A percentile compares a stretch with the other conserved stretches of the same genome.
These are phyloP conservation scores for Teunomyces funiuensis DNA, from an alignment of 805 yeast species.

Conservation along the genomic window DNA sequence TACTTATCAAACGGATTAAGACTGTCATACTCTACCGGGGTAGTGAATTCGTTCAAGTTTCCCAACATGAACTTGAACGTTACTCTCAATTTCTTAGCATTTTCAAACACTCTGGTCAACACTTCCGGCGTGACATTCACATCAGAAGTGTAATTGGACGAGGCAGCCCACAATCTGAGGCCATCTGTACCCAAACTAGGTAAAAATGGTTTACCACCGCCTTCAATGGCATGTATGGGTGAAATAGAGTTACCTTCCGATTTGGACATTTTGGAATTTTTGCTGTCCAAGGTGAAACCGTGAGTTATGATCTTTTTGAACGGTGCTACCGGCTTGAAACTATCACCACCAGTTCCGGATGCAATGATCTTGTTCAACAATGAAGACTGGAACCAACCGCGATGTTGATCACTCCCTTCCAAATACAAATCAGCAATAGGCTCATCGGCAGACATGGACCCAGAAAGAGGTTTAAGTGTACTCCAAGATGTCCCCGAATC, in stretches of 20 bases:
- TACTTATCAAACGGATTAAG: constrained; percentile 56
- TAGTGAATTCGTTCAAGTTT: constrained; percentile 52
- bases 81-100: constrained; percentile 76
- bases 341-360: constrained; percentile 42
- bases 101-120: constrained; percentile 73
- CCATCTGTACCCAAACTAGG: constrained; percentile 89
- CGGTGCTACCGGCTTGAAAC: constrained; percentile 49
- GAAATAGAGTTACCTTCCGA: constrained; percentile 79
- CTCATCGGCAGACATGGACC: constrained; percentile 21
- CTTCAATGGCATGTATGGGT: constrained; percentile 68
- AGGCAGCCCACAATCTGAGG: constrained; percentile 85
- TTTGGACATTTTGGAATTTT: constrained; percentile 90
- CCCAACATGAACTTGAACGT: constrained; percentile 83
- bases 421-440: constrained; percentile 73
- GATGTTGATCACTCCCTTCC: constrained; percentile 98
- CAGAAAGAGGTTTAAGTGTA: constrained; percentile 45
- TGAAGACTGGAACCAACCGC: constrained; percentile 99
- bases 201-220: constrained; percentile 43
- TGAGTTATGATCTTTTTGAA: constrained; percentile 80
- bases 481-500: constrained; percentile 96
- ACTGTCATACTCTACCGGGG: constrained; percentile 36
- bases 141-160: constrained; percentile 81
- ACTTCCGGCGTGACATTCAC: constrained; percentile 72
- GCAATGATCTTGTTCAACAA: constrained; percentile 69
- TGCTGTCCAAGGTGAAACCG: constrained; percentile 87